A percentile compares a stretch with the other conserved stretches of the same genome.
Conservation (phyloP, 2,329 filamentous ascomycete genomes). For the Aureobasidium sp. region DNA sequence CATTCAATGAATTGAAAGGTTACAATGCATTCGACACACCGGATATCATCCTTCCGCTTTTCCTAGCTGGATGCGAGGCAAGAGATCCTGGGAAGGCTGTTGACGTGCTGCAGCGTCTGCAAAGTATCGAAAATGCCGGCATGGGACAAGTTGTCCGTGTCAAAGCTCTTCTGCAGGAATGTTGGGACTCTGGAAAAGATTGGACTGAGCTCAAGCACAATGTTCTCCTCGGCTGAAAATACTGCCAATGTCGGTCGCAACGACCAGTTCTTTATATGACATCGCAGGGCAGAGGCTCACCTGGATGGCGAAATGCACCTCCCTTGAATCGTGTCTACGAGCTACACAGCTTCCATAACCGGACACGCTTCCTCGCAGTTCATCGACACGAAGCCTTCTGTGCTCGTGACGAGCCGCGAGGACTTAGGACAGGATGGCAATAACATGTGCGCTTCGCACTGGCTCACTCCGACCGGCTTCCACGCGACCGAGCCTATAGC, state of each 20-base stretch:
- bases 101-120: constrained; percentile 13
- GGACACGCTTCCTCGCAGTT: too few relatives aligned
- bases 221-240: constrained; percentile 12
- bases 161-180: constrained; percentile 9
- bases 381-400: too few relatives aligned
- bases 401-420: too few relatives aligned
- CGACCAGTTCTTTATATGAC: background rate
- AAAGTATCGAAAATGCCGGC: constrained; percentile 14
- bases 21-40: constrained; percentile 15
- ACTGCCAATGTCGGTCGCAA: too few relatives aligned
- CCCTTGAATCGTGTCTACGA: too few relatives aligned
- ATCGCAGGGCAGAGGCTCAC: too few relatives aligned
- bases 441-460: too few relatives aligned
- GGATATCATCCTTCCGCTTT: constrained; percentile 15
- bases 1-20: constrained; percentile 6
- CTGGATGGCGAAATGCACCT: too few relatives aligned
- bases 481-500: too few relatives aligned
- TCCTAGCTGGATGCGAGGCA: constrained; percentile 14
- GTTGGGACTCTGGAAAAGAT: constrained; percentile 10
- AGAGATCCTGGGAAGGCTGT: background rate
- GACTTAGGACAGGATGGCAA: too few relatives aligned
- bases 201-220: constrained; percentile 15
- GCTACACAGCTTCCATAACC: too few relatives aligned
- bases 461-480: too few relatives aligned
- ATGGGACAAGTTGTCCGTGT: constrained; percentile 14